Percentiles rank a stretch among this genome's conserved stretches.
phyloP scores from a whole-genome alignment of 371 early-diverging fungal species.

The Smittium culicis region DNA sequence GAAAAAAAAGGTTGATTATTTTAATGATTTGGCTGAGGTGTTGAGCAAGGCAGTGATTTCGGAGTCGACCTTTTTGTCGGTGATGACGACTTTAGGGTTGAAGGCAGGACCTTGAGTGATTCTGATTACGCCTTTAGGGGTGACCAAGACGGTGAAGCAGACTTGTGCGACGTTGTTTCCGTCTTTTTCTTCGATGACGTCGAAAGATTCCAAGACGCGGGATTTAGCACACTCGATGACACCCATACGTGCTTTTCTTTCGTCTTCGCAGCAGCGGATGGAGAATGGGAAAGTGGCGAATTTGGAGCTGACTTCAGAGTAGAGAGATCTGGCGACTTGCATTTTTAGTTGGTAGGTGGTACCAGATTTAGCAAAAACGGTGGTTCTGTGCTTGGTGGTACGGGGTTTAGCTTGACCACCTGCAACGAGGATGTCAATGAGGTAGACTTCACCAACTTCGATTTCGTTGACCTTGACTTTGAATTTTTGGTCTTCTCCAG shows the following conservation, averaged over 20 bases:
- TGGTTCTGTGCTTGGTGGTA: slow-evolving; percentile 54
- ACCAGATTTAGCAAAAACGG: slow-evolving; percentile 66
- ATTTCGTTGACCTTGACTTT: slow-evolving; percentile 53
- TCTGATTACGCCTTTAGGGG: slow-evolving; percentile 55
- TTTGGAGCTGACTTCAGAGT: slow-evolving; percentile 50
- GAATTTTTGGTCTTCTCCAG: slow-evolving; percentile 53
- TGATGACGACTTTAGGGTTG: slow-evolving; percentile 47
- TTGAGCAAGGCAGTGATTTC: slow-evolving; percentile 51
- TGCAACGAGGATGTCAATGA: slow-evolving; percentile 66
- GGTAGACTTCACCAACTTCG: slow-evolving; percentile 69
- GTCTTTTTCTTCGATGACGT: slow-evolving; percentile 56
- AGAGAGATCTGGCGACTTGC: slow-evolving; percentile 60
- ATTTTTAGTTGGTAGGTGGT: slow-evolving; percentile 75
- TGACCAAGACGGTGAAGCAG: slow-evolving; percentile 70
- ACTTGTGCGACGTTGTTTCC: slow-evolving; percentile 71
- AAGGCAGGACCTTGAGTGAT: slow-evolving; percentile 49
- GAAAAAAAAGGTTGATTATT: neutral
- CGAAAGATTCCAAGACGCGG: slow-evolving; percentile 56
- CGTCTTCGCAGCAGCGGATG: slow-evolving; percentile 53
- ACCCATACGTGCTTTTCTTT: slow-evolving; percentile 70
- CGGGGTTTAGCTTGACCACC: slow-evolving; percentile 65
- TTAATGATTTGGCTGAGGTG: slow-evolving; percentile 25
- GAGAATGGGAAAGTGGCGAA: slow-evolving; percentile 78
- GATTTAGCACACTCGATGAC: slow-evolving; percentile 63
- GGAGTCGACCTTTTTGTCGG: slow-evolving; percentile 62